A percentile compares a stretch with the other conserved stretches of the same genome.
These are phyloP conservation scores for Plasmodium billcollinsi DNA, from an alignment of 169 alveolate genomes.

Conservation along the genomic window DNA sequence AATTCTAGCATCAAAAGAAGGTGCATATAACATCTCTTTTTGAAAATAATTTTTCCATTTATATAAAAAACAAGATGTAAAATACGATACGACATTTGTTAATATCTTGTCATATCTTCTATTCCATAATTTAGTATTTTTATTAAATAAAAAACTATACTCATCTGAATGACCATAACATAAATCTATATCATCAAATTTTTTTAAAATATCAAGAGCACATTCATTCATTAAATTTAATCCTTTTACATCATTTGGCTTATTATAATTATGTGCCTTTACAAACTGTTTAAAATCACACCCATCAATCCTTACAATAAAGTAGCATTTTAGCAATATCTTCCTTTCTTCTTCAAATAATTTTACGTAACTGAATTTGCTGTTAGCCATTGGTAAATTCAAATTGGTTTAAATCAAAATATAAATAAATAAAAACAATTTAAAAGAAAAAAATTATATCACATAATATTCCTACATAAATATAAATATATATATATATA, in stretches of 20 bases:
- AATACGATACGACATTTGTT: constrained; percentile 92
- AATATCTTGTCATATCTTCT: constrained; percentile 88
- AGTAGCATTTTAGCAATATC: constrained; percentile 92
- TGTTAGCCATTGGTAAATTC: constrained; percentile 46
- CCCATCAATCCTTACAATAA: constrained; percentile 96
- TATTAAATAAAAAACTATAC: constrained; percentile 82
- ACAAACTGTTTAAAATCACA: constrained; percentile 93
- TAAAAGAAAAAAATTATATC: no score
- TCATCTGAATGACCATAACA: constrained; percentile 97
- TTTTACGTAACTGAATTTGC: constrained; percentile 91
- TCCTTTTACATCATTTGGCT: constrained; percentile 96
- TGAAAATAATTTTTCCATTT: constrained; percentile 89
- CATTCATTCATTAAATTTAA: constrained; percentile 92
- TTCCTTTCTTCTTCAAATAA: constrained; percentile 91
- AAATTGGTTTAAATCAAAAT: no score
- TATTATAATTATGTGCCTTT: constrained; percentile 90
- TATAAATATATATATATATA: no score
- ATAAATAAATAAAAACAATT: no score
- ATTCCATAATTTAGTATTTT: constrained; percentile 78
- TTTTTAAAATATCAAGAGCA: constrained; percentile 93
- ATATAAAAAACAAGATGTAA: constrained; percentile 93
- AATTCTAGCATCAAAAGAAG: constrained; percentile 96
- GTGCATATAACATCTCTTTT: constrained; percentile 86
- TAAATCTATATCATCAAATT: constrained; percentile 93
- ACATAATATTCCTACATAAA: no score